Evolutionary conservation across 208 protist species (phyloP).

Genomic region (Acanthamoeba culbertsoni): DNA sequence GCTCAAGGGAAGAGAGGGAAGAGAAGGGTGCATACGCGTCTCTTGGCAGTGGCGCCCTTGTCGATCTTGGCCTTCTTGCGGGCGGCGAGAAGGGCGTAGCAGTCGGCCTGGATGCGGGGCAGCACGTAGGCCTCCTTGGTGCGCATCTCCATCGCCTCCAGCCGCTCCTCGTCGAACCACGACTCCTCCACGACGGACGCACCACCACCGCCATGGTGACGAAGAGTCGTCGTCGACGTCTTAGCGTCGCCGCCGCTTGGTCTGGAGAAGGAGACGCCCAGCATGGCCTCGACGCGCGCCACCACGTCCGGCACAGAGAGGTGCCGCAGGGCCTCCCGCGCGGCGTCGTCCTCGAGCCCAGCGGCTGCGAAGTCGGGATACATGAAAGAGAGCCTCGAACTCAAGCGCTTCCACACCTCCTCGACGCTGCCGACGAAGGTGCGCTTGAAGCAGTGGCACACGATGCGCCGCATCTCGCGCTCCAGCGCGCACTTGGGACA

Average conservation of each 20-base stretch:
- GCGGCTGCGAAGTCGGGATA: background rate
- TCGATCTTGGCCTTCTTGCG: slow-evolving; percentile 14
- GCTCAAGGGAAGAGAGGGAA: too few relatives aligned
- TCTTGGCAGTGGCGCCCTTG: background rate
- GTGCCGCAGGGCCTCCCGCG: background rate
- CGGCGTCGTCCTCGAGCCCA: background rate
- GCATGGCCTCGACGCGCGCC: background rate
- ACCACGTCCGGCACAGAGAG: background rate
- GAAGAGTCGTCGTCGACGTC: background rate
- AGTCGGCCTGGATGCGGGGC: slow-evolving; percentile 41
- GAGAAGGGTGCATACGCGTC: too few relatives aligned
- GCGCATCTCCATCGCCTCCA: background rate
- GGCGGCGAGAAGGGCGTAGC: slow-evolving; percentile 33
- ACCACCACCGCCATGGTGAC: background rate
- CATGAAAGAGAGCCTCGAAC: background rate
- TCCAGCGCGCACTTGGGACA: background rate
- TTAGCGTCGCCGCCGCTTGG: background rate
- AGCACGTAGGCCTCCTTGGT: slow-evolving; percentile 32
- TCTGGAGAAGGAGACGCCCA: background rate
- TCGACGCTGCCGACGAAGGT: background rate
- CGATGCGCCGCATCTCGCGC: background rate
- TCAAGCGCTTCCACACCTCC: background rate
- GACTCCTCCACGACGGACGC: background rate
- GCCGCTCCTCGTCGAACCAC: background rate
- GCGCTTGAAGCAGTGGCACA: background rate